Evolutionary conservation across 2,329 filamentous ascomycete genomes (phyloP), one percentile per base, ranked within the genome.

Genomic region (Calonectria pteridis): DNA sequence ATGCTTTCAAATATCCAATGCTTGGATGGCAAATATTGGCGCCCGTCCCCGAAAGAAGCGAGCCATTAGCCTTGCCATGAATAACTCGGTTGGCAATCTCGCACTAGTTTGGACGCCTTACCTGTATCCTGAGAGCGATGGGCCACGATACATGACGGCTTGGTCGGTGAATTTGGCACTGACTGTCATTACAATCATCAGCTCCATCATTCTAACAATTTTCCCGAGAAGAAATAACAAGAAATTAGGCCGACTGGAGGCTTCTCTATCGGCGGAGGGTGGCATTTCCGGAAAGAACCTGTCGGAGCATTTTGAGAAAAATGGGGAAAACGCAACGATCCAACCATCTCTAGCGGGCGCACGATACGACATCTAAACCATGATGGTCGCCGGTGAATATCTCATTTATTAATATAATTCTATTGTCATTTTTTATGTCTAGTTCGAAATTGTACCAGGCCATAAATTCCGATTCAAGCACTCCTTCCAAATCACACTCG

Each of bases 181-280:
- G 67, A 75, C 73, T 14, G 68, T 71, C 1, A 75, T 82, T 55
- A 78, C 77, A 9, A 73, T 81, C 31, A 73, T 73, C 4, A 80
- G 79, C 35, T 76, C 75, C 1, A 67, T 80, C 33, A 73, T 65
- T 9, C 77, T 81, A 26, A 69, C 74, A 1, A 67, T 73, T 43
- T 77, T 72, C 28, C 72, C 80, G 10, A 68, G 64, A 55, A 73
- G 66, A 31, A 62, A 75, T 18, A 78, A 79, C 35, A 72, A 73
- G 67, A 73, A 70, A 50, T 31, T 77, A 50, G 72, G 76, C 18
- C 64, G 73, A 35, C 18, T 75, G 29, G 69, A 73, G 23, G 20
- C 66, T 65, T 59, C 50, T 4, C 7, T 76, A 16, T 50, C 72
- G 2, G 68, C 69, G 13, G 75, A 77, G 67, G 72, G 70, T n/a